Conservation (phyloP, 495 filamentous ascomycete species). For the Tuber calosporum region DNA sequence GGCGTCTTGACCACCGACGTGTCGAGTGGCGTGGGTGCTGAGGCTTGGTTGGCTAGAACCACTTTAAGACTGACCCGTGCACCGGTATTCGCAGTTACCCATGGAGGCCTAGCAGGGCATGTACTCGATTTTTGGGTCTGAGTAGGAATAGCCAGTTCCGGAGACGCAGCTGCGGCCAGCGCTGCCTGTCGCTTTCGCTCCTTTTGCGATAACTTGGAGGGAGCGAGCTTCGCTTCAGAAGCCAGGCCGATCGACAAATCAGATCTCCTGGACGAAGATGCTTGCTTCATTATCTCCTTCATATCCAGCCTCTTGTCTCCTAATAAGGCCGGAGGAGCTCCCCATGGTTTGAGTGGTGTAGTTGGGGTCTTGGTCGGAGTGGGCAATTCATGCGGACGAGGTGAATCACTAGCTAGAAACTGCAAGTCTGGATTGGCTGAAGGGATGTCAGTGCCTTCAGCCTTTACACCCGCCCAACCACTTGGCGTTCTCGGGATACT, state of each 20-base stretch:
- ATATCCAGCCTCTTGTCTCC: constrained; percentile 58
- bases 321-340: constrained; percentile 20
- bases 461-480: constrained; percentile 42
- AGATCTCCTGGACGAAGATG: constrained; percentile 56
- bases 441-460: constrained; percentile 38
- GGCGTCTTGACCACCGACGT: neutral
- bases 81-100: constrained; percentile 53
- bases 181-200: constrained; percentile 69
- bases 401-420: neutral
- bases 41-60: constrained; percentile 40
- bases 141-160: constrained; percentile 44
- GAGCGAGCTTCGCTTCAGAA: constrained; percentile 33
- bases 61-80: constrained; percentile 44
- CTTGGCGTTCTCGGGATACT: constrained; percentile 18
- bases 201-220: constrained; percentile 69
- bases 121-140: constrained; percentile 42
- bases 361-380: constrained; percentile 7
- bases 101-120: constrained; percentile 54
- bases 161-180: constrained; percentile 47
- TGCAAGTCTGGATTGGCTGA: constrained; percentile 6
- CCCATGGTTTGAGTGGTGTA: constrained; percentile 18
- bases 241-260: constrained; percentile 67
- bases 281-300: constrained; percentile 76
- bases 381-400: neutral
- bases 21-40: constrained; percentile 27